A percentile compares a stretch with the other conserved stretches of the same genome.
phyloP scores from a whole-genome alignment of 331 rosid genomes.

The Malus hybrid region DNA sequence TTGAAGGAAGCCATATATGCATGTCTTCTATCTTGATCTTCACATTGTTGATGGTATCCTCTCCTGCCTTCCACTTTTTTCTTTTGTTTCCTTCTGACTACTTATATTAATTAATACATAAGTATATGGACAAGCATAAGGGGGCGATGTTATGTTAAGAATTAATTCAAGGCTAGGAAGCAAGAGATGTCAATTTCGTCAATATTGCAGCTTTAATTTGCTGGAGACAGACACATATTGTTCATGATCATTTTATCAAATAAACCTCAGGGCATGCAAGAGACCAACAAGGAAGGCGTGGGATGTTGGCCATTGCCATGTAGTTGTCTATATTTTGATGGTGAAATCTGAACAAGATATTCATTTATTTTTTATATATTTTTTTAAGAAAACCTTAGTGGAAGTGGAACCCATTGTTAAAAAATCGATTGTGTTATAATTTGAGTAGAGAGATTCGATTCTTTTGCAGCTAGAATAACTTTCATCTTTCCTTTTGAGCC shows the following conservation, averaged over 20 bases:
- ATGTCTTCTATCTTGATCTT: slow-evolving; percentile 37
- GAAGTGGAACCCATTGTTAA: background rate
- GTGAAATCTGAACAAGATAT: background rate
- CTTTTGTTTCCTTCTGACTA: slow-evolving; percentile 38
- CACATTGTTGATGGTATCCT: slow-evolving; percentile 23
- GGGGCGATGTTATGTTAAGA: slow-evolving; percentile 11
- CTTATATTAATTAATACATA: slow-evolving; percentile 22
- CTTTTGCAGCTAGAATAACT: background rate
- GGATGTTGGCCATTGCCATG: slow-evolving; percentile 47
- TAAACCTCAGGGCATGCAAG: slow-evolving; percentile 21
- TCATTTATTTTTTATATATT: too few relatives aligned
- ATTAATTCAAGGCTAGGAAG: slow-evolving; percentile 10
- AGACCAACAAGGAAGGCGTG: slow-evolving; percentile 32
- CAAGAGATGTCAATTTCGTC: slow-evolving; percentile 20
- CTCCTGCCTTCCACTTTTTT: background rate
- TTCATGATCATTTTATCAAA: slow-evolving; percentile 30
- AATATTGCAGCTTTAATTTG: slow-evolving; percentile 7
- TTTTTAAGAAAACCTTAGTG: background rate
- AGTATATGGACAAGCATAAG: slow-evolving; percentile 36
- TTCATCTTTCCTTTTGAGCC: background rate
- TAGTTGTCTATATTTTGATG: slow-evolving; percentile 27
- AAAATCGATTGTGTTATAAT: too few relatives aligned
- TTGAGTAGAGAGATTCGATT: background rate
- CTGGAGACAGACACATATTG: slow-evolving; percentile 58
- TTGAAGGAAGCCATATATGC: slow-evolving; percentile 17